These are phyloP conservation scores for Remersonia thermophila DNA, from an alignment of 2,329 filamentous ascomycete species.

Conservation along the genomic window DNA sequence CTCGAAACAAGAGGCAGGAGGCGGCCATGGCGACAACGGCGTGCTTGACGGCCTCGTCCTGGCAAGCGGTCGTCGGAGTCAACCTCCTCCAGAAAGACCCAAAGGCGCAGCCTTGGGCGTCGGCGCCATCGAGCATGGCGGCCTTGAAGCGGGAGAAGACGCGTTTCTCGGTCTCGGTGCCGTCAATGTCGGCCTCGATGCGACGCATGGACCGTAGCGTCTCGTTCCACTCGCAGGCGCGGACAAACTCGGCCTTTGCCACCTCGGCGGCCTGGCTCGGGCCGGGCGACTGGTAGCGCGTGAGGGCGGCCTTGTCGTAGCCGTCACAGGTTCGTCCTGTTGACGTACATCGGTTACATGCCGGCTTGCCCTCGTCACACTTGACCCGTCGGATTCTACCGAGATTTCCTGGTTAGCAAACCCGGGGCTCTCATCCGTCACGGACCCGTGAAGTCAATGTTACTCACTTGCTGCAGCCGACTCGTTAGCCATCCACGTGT, in stretches of 20 bases:
- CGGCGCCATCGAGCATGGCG: constrained; percentile 20
- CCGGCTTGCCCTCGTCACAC: constrained; percentile 22
- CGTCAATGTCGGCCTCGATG: constrained; percentile 25
- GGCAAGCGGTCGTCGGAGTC: constrained; percentile 18
- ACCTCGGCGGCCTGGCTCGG: constrained; percentile 11
- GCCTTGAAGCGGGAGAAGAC: constrained; percentile 26
- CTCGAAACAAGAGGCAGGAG: constrained; percentile 17
- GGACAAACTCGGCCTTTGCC: constrained; percentile 18
- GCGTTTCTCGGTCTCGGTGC: constrained; percentile 23
- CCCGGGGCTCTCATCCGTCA: no score
- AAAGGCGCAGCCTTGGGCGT: constrained; percentile 14
- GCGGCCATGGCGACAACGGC: constrained; percentile 22
- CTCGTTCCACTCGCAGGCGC: constrained; percentile 17
- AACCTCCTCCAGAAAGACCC: constrained; percentile 21
- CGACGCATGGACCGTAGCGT: constrained; percentile 21
- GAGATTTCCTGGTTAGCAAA: background rate
- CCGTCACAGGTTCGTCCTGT: constrained; percentile 22
- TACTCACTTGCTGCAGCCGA: constrained; percentile 20
- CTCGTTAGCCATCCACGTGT: constrained; percentile 6
- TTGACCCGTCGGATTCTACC: constrained; percentile 22
- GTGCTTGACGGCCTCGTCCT: constrained; percentile 20
- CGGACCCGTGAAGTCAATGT: no score
- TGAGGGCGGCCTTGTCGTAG: constrained; percentile 22
- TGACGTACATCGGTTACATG: constrained; percentile 20
- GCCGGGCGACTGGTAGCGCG: constrained; percentile 8